Percentiles rank a stretch among this genome's conserved stretches.
phyloP scores from a whole-genome alignment of 2,329 filamentous ascomycete species.

The Drechslerella coelobrocha region DNA sequence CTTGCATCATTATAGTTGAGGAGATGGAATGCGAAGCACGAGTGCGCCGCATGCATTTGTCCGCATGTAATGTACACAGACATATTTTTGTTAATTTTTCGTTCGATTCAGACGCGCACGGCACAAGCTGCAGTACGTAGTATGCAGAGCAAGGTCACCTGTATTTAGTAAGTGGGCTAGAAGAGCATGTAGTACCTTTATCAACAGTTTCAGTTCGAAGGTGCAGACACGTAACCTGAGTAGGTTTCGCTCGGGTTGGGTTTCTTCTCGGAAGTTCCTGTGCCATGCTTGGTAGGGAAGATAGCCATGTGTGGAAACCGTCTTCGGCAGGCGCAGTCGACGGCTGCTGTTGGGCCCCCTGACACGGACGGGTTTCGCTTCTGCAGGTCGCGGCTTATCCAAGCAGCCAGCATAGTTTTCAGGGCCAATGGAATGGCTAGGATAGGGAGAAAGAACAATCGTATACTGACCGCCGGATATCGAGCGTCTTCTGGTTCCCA shows the following conservation, averaged over 20 bases:
- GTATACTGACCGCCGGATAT: not conserved
- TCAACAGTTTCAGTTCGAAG: not conserved
- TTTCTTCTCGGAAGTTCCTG: conserved; percentile 22
- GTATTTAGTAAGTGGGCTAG: conserved; percentile 10
- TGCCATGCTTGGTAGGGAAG: conserved; percentile 17
- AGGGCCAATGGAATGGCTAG: conserved; percentile 29
- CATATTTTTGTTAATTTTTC: too few relatives aligned
- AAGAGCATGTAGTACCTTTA: conserved; percentile 9
- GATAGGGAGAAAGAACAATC: not conserved
- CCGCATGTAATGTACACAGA: too few relatives aligned
- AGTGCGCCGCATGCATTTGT: too few relatives aligned
- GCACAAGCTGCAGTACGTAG: too few relatives aligned
- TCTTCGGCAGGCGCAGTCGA: conserved; percentile 44
- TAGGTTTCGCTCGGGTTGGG: conserved; percentile 15
- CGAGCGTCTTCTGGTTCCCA: not conserved
- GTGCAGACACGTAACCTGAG: conserved; percentile 1
- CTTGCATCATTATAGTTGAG: too few relatives aligned
- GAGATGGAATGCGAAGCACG: too few relatives aligned
- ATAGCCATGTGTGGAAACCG: conserved; percentile 1
- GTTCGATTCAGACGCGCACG: too few relatives aligned
- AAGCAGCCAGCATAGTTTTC: conserved; percentile 11
- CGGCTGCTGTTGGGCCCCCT: conserved; percentile 17
- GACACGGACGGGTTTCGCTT: conserved; percentile 21
- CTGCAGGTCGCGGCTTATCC: conserved; percentile 10
- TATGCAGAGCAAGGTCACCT: not conserved